Percentiles rank a stretch among this genome's conserved stretches.
phyloP scores from a whole-genome alignment of 352 stramenopile species.

The Pythium myriotylum region DNA sequence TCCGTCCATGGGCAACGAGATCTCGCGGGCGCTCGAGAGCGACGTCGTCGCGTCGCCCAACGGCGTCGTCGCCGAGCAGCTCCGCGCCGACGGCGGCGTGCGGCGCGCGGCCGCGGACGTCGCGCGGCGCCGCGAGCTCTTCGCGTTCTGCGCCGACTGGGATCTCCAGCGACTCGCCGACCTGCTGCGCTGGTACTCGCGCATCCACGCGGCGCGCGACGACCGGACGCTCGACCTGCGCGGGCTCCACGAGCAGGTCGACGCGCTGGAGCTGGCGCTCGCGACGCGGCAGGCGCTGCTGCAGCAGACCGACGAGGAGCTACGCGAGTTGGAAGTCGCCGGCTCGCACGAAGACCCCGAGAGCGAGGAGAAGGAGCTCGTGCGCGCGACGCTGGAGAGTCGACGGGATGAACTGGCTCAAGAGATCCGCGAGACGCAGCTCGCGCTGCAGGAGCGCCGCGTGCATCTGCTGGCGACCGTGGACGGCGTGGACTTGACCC shows the following conservation, averaged over 20 bases:
- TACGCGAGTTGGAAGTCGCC: constrained; percentile 6
- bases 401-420: constrained; percentile 20
- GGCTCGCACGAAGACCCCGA: not conserved
- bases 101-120: constrained; percentile 43
- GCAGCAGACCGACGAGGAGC: constrained; percentile 46
- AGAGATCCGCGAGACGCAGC: constrained; percentile 39
- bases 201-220: constrained; percentile 24
- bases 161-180: constrained; percentile 49
- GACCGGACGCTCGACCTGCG: constrained; percentile 25
- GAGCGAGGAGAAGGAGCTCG: constrained; percentile 15
- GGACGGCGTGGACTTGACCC: constrained; percentile 55
- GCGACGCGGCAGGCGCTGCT: constrained; percentile 40
- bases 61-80: constrained; percentile 25
- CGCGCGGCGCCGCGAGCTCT: constrained; percentile 48
- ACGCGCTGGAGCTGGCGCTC: constrained; percentile 40
- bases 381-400: constrained; percentile 18
- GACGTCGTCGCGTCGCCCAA: constrained; percentile 17
- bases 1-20: constrained; percentile 29
- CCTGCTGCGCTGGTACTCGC: constrained; percentile 65
- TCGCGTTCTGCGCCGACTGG: constrained; percentile 66
- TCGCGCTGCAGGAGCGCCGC: constrained; percentile 39
- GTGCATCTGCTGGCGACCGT: constrained; percentile 59
- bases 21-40: constrained; percentile 29
- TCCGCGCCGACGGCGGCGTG: constrained; percentile 9
- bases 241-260: constrained; percentile 31